Evolutionary conservation across 352 stramenopile species (phyloP), one percentile per base, ranked within the genome.

Genomic region (Blastocystis hominis): DNA sequence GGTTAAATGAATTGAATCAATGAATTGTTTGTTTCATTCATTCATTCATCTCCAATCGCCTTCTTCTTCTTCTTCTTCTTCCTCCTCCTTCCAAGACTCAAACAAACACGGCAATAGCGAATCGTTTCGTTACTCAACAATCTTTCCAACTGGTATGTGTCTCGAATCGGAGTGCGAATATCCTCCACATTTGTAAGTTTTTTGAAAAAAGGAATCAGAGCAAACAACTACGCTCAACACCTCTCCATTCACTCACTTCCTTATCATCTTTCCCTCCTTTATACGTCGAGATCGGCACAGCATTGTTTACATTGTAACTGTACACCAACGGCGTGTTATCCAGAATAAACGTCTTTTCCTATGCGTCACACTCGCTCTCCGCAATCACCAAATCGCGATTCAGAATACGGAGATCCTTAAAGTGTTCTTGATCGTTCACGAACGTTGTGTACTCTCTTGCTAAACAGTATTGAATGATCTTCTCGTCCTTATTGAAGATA

Each of bases 261-360:
- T 80, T 80, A n/a, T 80, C 70, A 47, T 80, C 70, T n/a, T 80
- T 20, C 50, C 55, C 70, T 80, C 70, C 70, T 15, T 80, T 64
- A 42, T 47, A 80, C 9, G 70, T 61, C 20, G 34, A 40, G 15
- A 80, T 80, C 42, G 70, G 70, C 30, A 80, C 50, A 10, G 46
- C 70, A 40, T 80, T 80, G 42, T 80, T 80, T 46, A 80, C 70
- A n/a, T 62, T 64, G 30, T 80, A 80, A 30, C 40, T 61, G 44
- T 64, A 80, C 20, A 80, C 70, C 36, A 64, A 17, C 50, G 70
- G 70, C 15, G 46, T 80, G 24, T 80, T 80, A 20, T 80, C 70
- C 5, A 80, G 24, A 38, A 80, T 80, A 34, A 80, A 61, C 7
- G 70, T 80, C 13, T 42, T 80, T 17, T 80, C 63, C 70, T 80